Percentiles rank a stretch among this genome's conserved stretches.
These are phyloP conservation scores for Solanum pinnatisectum DNA, from an alignment of 257 asterid species.

Conservation along the genomic window DNA sequence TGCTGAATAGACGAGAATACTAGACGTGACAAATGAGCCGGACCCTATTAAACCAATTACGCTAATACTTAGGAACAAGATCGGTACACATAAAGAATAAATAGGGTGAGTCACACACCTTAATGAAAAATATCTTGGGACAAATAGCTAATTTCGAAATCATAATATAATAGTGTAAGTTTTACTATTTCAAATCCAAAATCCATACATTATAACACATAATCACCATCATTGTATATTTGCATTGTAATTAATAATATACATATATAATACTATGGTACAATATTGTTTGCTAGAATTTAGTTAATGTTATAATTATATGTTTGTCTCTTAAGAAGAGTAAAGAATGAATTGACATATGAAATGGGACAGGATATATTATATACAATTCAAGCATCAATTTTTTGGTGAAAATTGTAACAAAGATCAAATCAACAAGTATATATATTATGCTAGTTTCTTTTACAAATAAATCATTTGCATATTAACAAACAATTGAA, in stretches of 20 bases:
- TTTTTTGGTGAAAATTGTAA: not conserved
- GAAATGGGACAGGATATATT: slow-evolving; percentile 1
- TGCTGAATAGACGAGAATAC: not conserved
- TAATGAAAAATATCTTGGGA: not conserved
- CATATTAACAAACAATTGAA: not conserved
- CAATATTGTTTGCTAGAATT: not conserved
- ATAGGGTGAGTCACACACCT: not conserved
- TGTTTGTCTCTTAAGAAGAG: not conserved
- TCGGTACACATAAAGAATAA: not conserved
- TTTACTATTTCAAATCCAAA: not conserved
- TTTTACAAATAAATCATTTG: slow-evolving; percentile 4
- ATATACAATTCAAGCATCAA: not conserved
- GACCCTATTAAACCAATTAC: not conserved
- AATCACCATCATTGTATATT: not conserved
- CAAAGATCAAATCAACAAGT: not conserved
- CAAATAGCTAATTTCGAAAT: not conserved
- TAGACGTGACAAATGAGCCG: not conserved
- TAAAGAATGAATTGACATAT: not conserved
- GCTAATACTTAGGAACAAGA: not conserved
- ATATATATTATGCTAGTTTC: not conserved
- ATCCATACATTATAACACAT: not conserved
- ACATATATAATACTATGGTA: not conserved
- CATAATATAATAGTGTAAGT: not conserved
- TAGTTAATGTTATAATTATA: not conserved
- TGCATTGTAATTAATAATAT: not conserved